These are phyloP conservation scores for Drechslerella coelobrocha DNA, from an alignment of 2,329 filamentous ascomycete species.

Conservation along the genomic window DNA sequence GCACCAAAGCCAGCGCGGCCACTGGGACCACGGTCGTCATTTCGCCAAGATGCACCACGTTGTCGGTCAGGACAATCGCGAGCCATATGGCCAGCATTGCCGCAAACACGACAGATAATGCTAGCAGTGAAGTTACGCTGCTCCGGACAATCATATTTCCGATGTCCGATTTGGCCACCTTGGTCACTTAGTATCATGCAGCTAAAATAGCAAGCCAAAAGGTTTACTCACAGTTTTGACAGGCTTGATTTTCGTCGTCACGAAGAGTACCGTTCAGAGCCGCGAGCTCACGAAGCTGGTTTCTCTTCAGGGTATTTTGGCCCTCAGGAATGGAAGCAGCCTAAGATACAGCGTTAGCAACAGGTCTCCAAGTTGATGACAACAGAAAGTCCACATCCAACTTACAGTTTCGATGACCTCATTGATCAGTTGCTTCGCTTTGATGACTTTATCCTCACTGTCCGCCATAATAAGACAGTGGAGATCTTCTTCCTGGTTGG, in stretches of 20 bases:
- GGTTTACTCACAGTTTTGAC: conserved; percentile 79
- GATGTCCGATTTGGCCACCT: conserved; percentile 94
- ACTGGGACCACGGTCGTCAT: conserved; percentile 64
- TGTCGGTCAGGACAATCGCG: conserved; percentile 95
- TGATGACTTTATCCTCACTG: conserved; percentile 99
- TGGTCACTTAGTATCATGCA: conserved; percentile 51
- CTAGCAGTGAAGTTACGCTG: conserved; percentile 98
- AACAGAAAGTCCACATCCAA: conserved; percentile 54
- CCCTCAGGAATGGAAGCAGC: conserved; percentile 98
- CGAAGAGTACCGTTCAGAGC: conserved; percentile 98
- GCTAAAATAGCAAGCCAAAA: conserved; percentile 27
- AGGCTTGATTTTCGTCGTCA: conserved; percentile 98
- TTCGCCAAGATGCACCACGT: conserved; percentile 89
- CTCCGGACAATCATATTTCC: conserved; percentile 98
- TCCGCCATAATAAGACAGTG: conserved; percentile 99
- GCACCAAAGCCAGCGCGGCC: conserved; percentile 55
- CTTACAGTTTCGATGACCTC: conserved; percentile 97
- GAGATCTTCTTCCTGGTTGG: conserved; percentile 99
- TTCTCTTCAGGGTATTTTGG: conserved; percentile 98
- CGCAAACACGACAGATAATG: conserved; percentile 98
- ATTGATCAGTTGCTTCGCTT: conserved; percentile 97
- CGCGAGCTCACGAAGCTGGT: conserved; percentile 95
- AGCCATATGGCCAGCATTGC: conserved; percentile 97
- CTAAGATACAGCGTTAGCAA: conserved; percentile 63
- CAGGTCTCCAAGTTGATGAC: background rate